Evolutionary conservation across 2,329 filamentous ascomycete species (phyloP).

Genomic region (Pseudonectria buxi): DNA sequence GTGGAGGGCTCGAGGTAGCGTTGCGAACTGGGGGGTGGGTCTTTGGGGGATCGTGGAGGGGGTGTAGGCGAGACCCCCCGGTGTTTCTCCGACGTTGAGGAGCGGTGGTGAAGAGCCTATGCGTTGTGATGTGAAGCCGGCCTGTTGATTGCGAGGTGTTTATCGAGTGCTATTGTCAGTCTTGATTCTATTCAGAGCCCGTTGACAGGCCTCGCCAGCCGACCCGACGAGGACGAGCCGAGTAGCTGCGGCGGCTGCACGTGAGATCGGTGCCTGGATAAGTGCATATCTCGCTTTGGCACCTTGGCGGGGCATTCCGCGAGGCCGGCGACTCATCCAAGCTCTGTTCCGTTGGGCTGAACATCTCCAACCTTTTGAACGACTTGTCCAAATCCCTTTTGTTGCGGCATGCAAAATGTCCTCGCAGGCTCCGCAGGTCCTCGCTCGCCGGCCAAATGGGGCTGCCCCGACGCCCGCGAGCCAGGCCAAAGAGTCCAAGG

Average conservation of each 20-base stretch:
- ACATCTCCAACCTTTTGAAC: constrained; percentile 9
- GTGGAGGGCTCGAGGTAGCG: constrained; percentile 13
- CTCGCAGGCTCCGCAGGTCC: constrained; percentile 28
- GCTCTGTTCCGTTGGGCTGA: no score
- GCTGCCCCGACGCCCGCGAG: constrained; percentile 15
- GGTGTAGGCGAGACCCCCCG: constrained; percentile 21
- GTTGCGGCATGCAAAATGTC: constrained; percentile 31
- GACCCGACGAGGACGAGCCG: no score
- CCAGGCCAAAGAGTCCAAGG: constrained; percentile 24
- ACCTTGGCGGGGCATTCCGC: constrained; percentile 20
- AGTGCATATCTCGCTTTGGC: constrained; percentile 18
- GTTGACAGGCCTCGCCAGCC: no score
- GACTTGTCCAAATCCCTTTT: constrained; percentile 11
- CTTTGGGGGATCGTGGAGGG: constrained; percentile 22
- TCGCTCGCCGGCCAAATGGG: constrained; percentile 31
- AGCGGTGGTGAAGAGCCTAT: no score
- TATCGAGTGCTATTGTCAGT: no score
- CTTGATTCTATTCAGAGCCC: no score
- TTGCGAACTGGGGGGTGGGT: constrained; percentile 21
- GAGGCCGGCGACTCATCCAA: constrained; percentile 22
- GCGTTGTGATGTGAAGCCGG: no score
- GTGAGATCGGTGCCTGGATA: constrained; percentile 15
- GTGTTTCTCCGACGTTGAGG: not conserved
- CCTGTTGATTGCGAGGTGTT: no score
- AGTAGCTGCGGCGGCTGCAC: constrained; percentile 5